These are phyloP conservation scores for Stephania japonica DNA, from an alignment of 164 flowering plant species.

Conservation along the genomic window DNA sequence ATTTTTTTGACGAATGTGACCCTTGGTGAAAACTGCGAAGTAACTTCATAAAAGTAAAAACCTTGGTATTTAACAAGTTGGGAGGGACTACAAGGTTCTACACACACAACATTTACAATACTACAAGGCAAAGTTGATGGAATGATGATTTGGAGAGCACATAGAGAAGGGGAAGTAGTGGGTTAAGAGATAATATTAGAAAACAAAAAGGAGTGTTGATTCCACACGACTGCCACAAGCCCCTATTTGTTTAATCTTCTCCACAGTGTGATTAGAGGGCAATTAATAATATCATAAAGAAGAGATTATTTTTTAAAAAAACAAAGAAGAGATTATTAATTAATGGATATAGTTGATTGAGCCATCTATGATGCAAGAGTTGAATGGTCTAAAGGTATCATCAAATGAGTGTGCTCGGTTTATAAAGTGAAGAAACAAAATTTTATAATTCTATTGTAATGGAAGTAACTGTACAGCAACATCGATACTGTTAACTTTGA, in stretches of 20 bases:
- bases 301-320: too few species aligned
- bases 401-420: too few species aligned
- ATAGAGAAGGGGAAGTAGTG: neutral
- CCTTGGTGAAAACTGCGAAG: too few species aligned
- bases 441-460: too few species aligned
- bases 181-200: neutral
- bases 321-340: neutral
- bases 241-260: neutral
- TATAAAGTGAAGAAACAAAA: too few species aligned
- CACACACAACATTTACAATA: neutral
- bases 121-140: neutral
- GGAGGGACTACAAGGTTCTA: neutral
- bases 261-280: neutral
- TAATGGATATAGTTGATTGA: neutral
- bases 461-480: too few species aligned
- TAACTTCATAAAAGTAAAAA: too few species aligned
- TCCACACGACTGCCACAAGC: slow-evolving; percentile 7
- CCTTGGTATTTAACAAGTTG: too few species aligned
- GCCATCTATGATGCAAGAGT: neutral
- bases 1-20: too few species aligned
- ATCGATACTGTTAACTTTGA: too few species aligned
- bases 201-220: slow-evolving; percentile 2
- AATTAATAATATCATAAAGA: neutral
- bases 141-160: slow-evolving; percentile 6
- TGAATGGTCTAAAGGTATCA: neutral